These are phyloP conservation scores for Brassica nigra DNA, from an alignment of 345 rosid genomes.

Conservation along the genomic window DNA sequence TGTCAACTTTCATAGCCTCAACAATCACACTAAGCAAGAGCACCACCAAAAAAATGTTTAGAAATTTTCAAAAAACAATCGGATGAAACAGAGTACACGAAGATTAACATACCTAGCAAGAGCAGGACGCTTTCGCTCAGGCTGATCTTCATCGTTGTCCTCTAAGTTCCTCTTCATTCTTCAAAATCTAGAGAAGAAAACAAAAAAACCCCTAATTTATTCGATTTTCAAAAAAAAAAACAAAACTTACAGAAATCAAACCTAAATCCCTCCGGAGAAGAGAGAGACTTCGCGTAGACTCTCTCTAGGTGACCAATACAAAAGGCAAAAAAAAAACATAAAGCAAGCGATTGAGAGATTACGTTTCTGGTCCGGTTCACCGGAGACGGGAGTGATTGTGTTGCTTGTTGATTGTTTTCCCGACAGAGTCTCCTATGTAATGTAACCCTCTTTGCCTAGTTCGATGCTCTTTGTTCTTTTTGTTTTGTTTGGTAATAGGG, in stretches of 20 bases:
- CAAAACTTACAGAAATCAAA: too few species aligned
- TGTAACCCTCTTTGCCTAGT: neutral
- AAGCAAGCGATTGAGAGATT: neutral
- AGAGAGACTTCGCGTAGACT: neutral
- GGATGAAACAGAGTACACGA: neutral
- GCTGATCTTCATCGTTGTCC: constrained; percentile 46
- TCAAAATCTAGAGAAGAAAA: neutral
- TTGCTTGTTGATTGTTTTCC: neutral
- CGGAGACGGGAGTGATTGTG: neutral
- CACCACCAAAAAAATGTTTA: neutral
- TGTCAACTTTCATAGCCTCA: constrained; percentile 91
- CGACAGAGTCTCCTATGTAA: neutral
- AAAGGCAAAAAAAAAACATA: neutral
- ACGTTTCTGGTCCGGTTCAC: neutral
- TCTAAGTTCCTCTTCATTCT: constrained; percentile 53
- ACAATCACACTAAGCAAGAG: constrained; percentile 64
- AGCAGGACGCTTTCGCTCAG: constrained; percentile 63
- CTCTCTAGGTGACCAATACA: neutral
- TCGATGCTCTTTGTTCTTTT: neutral
- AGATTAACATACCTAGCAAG: constrained; percentile 51
- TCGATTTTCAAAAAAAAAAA: neutral
- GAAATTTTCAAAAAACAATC: neutral
- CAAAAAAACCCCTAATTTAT: neutral
- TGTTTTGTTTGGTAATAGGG: neutral
- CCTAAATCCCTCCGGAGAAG: neutral